Conservation (phyloP, 306 rosid genomes). For the Prunus padus region DNA sequence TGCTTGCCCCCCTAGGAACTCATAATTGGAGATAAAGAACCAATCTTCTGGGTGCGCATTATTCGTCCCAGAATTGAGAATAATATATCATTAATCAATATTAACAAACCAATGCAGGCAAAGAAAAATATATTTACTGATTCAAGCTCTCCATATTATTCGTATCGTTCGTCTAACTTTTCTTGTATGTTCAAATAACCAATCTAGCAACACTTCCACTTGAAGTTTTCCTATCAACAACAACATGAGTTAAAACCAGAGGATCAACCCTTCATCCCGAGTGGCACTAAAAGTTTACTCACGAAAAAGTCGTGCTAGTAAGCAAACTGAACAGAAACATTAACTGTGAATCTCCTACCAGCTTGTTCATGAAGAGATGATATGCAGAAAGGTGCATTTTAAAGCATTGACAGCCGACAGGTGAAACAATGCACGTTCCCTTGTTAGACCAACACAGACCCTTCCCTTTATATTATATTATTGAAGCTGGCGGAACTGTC, state of each 20-base stretch:
- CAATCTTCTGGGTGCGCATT: neutral
- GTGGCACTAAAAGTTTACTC: neutral
- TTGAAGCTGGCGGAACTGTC: neutral
- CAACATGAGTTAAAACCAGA: neutral
- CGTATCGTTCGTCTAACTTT: too few species aligned
- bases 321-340: neutral
- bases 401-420: neutral
- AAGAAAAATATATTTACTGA: neutral
- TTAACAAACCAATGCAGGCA: neutral
- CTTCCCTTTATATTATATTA: neutral
- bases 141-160: neutral
- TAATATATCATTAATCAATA: neutral
- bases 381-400: neutral
- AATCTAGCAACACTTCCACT: neutral
- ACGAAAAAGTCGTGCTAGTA: neutral
- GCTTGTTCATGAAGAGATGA: neutral
- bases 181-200: too few species aligned
- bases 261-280: neutral
- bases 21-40: neutral
- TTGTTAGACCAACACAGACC: neutral
- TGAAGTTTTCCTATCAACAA: neutral
- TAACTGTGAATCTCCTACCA: neutral
- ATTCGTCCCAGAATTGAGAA: neutral
- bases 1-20: neutral
- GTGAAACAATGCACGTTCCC: neutral